phyloP scores from a whole-genome alignment of 2,329 filamentous ascomycete species.

The Thyridium curvatum region DNA sequence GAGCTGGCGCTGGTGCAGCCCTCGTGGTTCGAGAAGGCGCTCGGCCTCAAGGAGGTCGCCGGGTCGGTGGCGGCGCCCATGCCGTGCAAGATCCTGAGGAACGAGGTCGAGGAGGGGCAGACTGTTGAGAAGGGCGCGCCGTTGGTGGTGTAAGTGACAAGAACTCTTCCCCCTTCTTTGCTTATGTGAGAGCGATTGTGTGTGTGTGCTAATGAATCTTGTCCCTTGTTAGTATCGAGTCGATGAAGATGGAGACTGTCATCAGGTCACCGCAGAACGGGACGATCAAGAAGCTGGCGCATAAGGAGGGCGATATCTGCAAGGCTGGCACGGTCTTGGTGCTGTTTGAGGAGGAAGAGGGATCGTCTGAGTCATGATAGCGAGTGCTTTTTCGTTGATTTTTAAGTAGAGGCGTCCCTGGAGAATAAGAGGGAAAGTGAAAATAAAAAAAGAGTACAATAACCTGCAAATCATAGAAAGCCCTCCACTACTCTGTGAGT shows the following conservation, averaged over 20 bases:
- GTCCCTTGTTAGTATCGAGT: conserved; percentile 58
- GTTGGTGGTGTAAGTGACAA: conserved; percentile 64
- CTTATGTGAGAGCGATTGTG: too few relatives aligned
- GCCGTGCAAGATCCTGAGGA: conserved; percentile 92
- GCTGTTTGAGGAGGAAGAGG: conserved; percentile 55
- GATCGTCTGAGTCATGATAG: too few relatives aligned
- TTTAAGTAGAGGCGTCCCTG: too few relatives aligned
- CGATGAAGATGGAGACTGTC: conserved; percentile 87
- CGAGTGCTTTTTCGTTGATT: too few relatives aligned
- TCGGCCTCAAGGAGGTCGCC: conserved; percentile 72
- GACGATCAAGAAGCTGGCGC: conserved; percentile 64
- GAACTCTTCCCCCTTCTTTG: neutral
- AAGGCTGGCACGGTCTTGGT: conserved; percentile 71
- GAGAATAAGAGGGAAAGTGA: too few relatives aligned
- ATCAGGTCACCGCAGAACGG: conserved; percentile 72
- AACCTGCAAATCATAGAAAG: too few relatives aligned
- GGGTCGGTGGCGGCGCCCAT: conserved; percentile 89
- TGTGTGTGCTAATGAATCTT: conserved; percentile 24
- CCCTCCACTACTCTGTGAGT: too few relatives aligned
- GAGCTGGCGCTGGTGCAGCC: conserved; percentile 55
- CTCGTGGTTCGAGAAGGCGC: conserved; percentile 78
- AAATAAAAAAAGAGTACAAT: too few relatives aligned
- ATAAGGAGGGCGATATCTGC: conserved; percentile 72
- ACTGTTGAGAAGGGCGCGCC: conserved; percentile 78
- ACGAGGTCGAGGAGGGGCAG: conserved; percentile 80